Percentiles rank a stretch among this genome's conserved stretches.
Evolutionary conservation across 2,329 filamentous ascomycete genomes (phyloP).

Genomic region (Endocalyx cinctus): DNA sequence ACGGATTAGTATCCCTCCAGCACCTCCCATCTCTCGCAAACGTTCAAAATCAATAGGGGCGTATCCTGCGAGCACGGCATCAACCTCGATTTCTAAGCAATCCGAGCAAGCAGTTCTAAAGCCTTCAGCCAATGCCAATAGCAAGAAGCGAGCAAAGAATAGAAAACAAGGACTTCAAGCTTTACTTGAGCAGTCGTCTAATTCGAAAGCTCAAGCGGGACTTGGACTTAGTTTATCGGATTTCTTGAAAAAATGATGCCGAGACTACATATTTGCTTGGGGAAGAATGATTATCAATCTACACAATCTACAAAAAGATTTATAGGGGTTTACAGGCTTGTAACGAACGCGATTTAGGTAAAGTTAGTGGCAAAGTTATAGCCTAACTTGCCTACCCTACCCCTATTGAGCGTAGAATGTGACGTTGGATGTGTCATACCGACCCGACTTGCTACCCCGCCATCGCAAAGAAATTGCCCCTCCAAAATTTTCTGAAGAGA

Average conservation of each 20-base stretch:
- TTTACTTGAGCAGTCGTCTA: slow-evolving; percentile 48
- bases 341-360: too few relatives aligned
- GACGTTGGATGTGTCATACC: slow-evolving; percentile 27
- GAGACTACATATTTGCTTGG: too few relatives aligned
- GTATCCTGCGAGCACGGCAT: neutral
- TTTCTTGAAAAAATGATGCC: slow-evolving; percentile 42
- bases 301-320: too few relatives aligned
- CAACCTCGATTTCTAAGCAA: neutral
- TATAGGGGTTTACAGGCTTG: too few relatives aligned
- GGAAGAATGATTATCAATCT: too few relatives aligned
- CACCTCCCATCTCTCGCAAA: slow-evolving; percentile 28
- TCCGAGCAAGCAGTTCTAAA: slow-evolving; percentile 11
- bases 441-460: too few relatives aligned
- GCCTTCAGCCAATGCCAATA: slow-evolving; percentile 48
- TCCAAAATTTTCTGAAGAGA: too few relatives aligned
- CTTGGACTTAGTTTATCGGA: slow-evolving; percentile 49
- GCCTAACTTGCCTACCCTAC: too few relatives aligned
- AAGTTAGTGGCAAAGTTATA: too few relatives aligned
- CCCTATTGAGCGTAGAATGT: too few relatives aligned
- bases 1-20: slow-evolving; percentile 33
- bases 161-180: slow-evolving; percentile 64
- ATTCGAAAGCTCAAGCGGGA: slow-evolving; percentile 26
- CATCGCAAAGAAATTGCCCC: slow-evolving; percentile 29
- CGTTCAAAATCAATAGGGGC: slow-evolving; percentile 5
- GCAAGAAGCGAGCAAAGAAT: slow-evolving; percentile 61